Percentiles rank a stretch among this genome's conserved stretches.
phyloP scores from a whole-genome alignment of 306 rosid genomes.

The Quercus alba region DNA sequence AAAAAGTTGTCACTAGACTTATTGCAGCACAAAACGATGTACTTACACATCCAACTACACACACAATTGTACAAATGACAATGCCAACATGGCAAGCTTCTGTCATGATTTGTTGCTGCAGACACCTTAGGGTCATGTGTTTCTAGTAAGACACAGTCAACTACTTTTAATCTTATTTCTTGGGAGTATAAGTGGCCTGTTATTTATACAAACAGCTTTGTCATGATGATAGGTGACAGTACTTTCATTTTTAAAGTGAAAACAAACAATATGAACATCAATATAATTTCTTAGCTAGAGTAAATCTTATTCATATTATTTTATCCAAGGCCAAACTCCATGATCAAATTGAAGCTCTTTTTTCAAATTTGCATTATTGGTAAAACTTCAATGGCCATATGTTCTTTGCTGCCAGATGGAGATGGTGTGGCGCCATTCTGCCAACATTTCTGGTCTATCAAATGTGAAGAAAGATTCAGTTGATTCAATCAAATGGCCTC shows the following conservation, averaged over 20 bases:
- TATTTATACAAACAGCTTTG: neutral
- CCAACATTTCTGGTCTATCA: slow-evolving; percentile 44
- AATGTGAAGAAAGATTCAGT: slow-evolving; percentile 53
- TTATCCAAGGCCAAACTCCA: neutral
- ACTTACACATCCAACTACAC: neutral
- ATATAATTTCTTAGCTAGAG: neutral
- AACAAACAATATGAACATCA: neutral
- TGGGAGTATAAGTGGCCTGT: neutral
- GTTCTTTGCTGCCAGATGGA: slow-evolving; percentile 62
- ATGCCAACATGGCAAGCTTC: neutral
- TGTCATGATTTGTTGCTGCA: neutral
- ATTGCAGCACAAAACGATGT: neutral
- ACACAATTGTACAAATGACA: neutral
- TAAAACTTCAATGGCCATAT: slow-evolving; percentile 14
- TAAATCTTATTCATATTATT: neutral
- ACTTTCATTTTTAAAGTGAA: neutral
- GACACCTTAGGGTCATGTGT: slow-evolving; percentile 1
- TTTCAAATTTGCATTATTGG: slow-evolving; percentile 14
- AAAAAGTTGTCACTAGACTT: no score
- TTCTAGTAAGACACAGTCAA: slow-evolving; percentile 2
- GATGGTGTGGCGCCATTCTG: slow-evolving; percentile 83
- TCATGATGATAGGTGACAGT: neutral
- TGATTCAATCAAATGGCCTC: slow-evolving; percentile 71
- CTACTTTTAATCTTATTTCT: slow-evolving; percentile 8
- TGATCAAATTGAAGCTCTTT: slow-evolving; percentile 9